Conservation (phyloP, 2,329 filamentous ascomycete species). For the Cadophora sp. region DNA sequence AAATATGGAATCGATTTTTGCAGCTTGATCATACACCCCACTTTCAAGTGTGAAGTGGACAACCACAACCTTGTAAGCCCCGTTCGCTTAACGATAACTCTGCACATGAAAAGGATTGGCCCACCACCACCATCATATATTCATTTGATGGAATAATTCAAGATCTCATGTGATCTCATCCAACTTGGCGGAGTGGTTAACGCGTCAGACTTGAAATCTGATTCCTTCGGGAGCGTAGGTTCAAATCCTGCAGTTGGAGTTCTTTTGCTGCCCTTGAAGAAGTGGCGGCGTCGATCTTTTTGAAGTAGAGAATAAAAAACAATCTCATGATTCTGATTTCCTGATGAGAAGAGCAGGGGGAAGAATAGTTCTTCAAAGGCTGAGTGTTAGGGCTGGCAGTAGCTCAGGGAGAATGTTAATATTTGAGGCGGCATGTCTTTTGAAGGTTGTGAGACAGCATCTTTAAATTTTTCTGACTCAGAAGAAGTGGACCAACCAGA, state of each 20-base stretch:
- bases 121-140: not conserved
- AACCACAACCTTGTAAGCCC: not conserved
- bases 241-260: conserved; percentile 21
- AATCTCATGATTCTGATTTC: not conserved
- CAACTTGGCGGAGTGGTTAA: conserved; percentile 23
- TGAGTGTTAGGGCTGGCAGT: too few species aligned
- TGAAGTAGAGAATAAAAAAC: not conserved
- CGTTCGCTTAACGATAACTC: not conserved
- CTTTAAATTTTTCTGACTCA: not conserved
- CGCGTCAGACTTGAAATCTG: conserved; percentile 24
- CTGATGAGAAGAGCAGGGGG: too few species aligned
- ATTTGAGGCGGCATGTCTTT: not conserved
- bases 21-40: not conserved
- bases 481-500: not conserved
- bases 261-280: not conserved
- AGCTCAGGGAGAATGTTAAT: too few species aligned
- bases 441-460: not conserved
- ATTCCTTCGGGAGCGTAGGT: conserved; percentile 21
- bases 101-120: not conserved
- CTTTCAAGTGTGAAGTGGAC: not conserved
- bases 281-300: not conserved
- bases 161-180: not conserved
- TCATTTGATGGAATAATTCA: not conserved
- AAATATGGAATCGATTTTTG: not conserved
- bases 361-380: too few species aligned